Conservation (phyloP, 75 land plant genomes). For the Selaginella tamariscina region DNA sequence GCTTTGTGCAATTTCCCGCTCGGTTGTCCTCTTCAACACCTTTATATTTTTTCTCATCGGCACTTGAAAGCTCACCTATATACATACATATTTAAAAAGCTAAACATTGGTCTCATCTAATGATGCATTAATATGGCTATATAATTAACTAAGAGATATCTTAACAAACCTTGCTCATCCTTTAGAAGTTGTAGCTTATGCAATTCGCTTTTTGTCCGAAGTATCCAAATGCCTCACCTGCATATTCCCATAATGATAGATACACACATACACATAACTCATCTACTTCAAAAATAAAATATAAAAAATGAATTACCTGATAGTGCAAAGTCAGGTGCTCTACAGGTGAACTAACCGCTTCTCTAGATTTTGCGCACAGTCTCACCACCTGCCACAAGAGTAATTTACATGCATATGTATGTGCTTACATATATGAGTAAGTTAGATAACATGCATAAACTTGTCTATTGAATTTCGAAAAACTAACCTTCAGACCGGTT, state of each 20-base stretch:
- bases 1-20: slow-evolving; percentile 93
- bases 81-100: neutral
- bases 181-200: slow-evolving; percentile 89
- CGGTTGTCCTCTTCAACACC: slow-evolving; percentile 95
- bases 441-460: neutral
- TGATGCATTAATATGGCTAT: too few relatives aligned
- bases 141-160: too few relatives aligned
- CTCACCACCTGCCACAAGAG: slow-evolving; percentile 65
- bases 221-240: slow-evolving; percentile 97
- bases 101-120: too few relatives aligned
- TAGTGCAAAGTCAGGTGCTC: slow-evolving; percentile 97
- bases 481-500: slow-evolving; percentile 86
- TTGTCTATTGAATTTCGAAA: too few relatives aligned
- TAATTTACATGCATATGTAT: neutral
- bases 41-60: slow-evolving; percentile 98
- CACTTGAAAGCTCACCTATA: slow-evolving; percentile 91
- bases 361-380: slow-evolving; percentile 95
- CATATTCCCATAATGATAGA: neutral
- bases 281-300: too few relatives aligned
- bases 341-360: slow-evolving; percentile 97
- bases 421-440: neutral
- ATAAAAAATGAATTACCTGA: slow-evolving; percentile 45
- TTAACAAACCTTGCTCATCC: slow-evolving; percentile 84
- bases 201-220: slow-evolving; percentile 96
- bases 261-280: too few relatives aligned